A percentile compares a stretch with the other conserved stretches of the same genome.
Conservation (phyloP, 768 basidiomycete species). For the Boletus subparvulus region DNA sequence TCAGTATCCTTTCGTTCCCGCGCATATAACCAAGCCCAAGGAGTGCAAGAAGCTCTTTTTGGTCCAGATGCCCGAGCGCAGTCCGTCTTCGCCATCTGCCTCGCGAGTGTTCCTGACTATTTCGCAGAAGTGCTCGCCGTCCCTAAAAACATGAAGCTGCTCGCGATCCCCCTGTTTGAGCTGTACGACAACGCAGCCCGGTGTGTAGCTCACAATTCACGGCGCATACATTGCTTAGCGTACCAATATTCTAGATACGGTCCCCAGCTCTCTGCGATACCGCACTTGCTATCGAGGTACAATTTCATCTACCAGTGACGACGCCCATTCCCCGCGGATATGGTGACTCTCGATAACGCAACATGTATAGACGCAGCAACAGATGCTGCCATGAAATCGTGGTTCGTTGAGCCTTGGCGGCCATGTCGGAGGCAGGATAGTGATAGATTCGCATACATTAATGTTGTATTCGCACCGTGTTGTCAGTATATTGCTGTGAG, state of each 20-base stretch:
- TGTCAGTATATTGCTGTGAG: neutral
- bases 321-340: neutral
- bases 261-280: slow-evolving; percentile 91
- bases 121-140: slow-evolving; percentile 88
- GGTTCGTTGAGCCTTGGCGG: neutral
- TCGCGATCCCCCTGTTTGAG: slow-evolving; percentile 95
- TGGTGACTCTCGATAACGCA: neutral
- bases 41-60: slow-evolving; percentile 96
- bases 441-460: slow-evolving; percentile 2
- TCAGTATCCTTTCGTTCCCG: slow-evolving; percentile 91
- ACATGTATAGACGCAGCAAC: neutral
- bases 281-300: slow-evolving; percentile 85
- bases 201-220: slow-evolving; percentile 33
- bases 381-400: neutral
- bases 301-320: slow-evolving; percentile 75
- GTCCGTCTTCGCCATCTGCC: slow-evolving; percentile 46
- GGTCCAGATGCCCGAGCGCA: slow-evolving; percentile 92
- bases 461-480: slow-evolving; percentile 11
- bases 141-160: slow-evolving; percentile 98
- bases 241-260: slow-evolving; percentile 57
- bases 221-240: slow-evolving; percentile 1
- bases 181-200: slow-evolving; percentile 96
- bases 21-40: slow-evolving; percentile 96
- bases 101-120: neutral
- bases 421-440: neutral